These are phyloP conservation scores for Ceratopteris richardii DNA, from an alignment of 75 land plant genomes.

Conservation along the genomic window DNA sequence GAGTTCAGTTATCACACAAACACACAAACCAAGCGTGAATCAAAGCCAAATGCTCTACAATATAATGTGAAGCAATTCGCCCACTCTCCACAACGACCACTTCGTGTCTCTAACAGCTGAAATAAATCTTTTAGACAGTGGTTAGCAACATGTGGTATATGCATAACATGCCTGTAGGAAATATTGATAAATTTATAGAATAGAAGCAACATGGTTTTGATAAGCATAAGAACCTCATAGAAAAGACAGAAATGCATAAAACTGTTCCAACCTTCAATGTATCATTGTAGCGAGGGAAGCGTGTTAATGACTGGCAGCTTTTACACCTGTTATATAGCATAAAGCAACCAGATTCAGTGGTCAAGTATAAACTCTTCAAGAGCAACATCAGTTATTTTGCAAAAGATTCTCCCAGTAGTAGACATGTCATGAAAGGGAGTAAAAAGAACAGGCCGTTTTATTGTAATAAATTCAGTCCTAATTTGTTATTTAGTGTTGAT, in stretches of 20 bases:
- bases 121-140: not conserved
- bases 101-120: slow-evolving; percentile 86
- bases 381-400: no score
- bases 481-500: no score
- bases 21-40: slow-evolving; percentile 73
- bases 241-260: no score
- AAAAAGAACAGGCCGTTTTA: no score
- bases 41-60: slow-evolving; percentile 89
- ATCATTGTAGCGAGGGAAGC: slow-evolving; percentile 97
- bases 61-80: slow-evolving; percentile 98
- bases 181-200: not conserved
- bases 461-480: no score
- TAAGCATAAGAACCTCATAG: not conserved
- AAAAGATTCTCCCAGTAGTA: no score
- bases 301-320: slow-evolving; percentile 46
- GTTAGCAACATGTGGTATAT: not conserved
- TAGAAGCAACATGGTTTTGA: not conserved
- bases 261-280: slow-evolving; percentile 58
- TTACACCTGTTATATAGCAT: slow-evolving; percentile 57
- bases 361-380: no score
- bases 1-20: no score
- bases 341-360: no score
- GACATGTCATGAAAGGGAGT: no score
- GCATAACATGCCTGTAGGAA: not conserved
- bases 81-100: slow-evolving; percentile 98